phyloP scores from a whole-genome alignment of 176 grass and related monocot genomes.

The Puccinellia tenuiflora region DNA sequence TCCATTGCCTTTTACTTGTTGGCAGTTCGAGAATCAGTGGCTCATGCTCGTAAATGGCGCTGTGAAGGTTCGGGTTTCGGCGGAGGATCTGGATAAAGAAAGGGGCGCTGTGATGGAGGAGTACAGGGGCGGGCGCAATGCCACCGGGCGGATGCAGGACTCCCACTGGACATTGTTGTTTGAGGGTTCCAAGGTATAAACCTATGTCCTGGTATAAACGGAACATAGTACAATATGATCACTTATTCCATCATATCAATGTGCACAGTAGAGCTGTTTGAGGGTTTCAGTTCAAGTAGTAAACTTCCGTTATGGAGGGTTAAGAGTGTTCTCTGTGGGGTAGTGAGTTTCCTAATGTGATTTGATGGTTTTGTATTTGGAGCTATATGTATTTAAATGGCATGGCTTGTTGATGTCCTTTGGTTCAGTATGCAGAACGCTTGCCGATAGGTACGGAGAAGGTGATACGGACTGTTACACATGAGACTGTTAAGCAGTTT shows the following conservation, averaged over 20 bases:
- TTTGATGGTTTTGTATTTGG: background rate
- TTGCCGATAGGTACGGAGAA: slow-evolving; percentile 93
- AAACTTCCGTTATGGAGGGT: background rate
- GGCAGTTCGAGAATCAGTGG: background rate
- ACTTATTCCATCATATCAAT: slow-evolving; percentile 3
- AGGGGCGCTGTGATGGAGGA: slow-evolving; percentile 95
- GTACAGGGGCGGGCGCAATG: slow-evolving; percentile 94
- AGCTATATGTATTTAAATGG: slow-evolving; percentile 11
- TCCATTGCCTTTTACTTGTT: background rate
- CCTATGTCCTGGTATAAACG: background rate
- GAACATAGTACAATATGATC: background rate
- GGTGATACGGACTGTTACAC: slow-evolving; percentile 82
- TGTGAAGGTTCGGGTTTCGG: slow-evolving; percentile 65
- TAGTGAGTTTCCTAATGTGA: background rate
- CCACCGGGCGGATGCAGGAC: slow-evolving; percentile 88
- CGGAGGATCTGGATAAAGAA: slow-evolving; percentile 95
- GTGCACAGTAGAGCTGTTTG: background rate
- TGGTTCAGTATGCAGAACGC: slow-evolving; percentile 83
- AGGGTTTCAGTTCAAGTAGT: background rate
- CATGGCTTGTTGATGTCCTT: slow-evolving; percentile 27
- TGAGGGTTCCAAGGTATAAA: slow-evolving; percentile 79
- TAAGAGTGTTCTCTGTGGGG: too few species aligned
- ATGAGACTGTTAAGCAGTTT: slow-evolving; percentile 70
- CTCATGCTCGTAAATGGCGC: slow-evolving; percentile 6
- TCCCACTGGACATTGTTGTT: slow-evolving; percentile 94